phyloP scores from a whole-genome alignment of 371 early-diverging fungal genomes.

The Actinomortierella wolfii region DNA sequence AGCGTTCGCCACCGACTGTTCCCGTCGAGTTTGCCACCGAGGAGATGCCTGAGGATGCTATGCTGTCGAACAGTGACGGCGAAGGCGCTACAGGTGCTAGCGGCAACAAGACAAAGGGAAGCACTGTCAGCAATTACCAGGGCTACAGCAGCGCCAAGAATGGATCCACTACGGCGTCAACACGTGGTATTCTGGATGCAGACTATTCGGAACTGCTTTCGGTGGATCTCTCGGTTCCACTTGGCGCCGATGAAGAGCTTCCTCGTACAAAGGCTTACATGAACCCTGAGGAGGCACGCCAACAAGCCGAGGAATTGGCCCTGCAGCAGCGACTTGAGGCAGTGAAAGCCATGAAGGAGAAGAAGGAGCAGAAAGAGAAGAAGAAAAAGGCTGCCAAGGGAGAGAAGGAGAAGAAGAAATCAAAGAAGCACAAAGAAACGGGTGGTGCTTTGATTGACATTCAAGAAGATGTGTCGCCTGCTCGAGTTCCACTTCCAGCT shows the following conservation, averaged over 20 bases:
- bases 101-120: too few relatives aligned
- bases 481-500: background rate
- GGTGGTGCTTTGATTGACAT: conserved; percentile 7
- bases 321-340: conserved; percentile 51
- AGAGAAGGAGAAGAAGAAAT: conserved; percentile 39
- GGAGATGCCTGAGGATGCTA: conserved; percentile 72
- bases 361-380: conserved; percentile 47
- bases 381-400: conserved; percentile 36
- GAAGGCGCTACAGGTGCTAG: conserved; percentile 14
- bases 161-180: conserved; percentile 35
- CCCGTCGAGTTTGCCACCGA: conserved; percentile 64
- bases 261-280: conserved; percentile 64
- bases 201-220: conserved; percentile 53
- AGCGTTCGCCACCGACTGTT: conserved; percentile 48
- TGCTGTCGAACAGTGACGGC: conserved; percentile 54
- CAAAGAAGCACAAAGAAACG: conserved; percentile 27
- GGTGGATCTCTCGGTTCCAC: conserved; percentile 66
- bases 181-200: conserved; percentile 44
- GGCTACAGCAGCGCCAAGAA: background rate
- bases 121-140: conserved; percentile 2
- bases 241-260: conserved; percentile 64
- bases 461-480: conserved; percentile 8
- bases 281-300: conserved; percentile 66
- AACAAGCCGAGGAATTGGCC: conserved; percentile 57
- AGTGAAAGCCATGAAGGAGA: conserved; percentile 26